phyloP scores from a whole-genome alignment of 2,329 filamentous ascomycete genomes.

The Ceratocystis variospora region DNA sequence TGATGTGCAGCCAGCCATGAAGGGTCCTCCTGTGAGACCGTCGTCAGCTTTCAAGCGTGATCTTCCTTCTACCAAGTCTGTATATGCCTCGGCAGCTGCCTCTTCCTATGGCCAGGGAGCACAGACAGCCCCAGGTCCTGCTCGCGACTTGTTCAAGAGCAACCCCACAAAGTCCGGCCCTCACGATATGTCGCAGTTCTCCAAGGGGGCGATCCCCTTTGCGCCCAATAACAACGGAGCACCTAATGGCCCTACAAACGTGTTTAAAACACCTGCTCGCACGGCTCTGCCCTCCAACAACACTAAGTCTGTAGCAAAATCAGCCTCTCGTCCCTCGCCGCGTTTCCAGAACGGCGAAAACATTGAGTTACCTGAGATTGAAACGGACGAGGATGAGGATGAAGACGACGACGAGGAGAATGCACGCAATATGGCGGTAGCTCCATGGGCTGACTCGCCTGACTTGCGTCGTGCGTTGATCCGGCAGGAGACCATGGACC shows the following conservation, averaged over 20 bases:
- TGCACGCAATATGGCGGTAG: constrained; percentile 13
- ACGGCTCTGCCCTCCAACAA: constrained; percentile 28
- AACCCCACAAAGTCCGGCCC: constrained; percentile 46
- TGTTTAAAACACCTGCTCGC: constrained; percentile 57
- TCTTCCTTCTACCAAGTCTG: constrained; percentile 22
- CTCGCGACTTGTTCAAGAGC: constrained; percentile 49
- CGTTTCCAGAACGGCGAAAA: constrained; percentile 78
- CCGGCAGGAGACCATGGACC: constrained; percentile 74
- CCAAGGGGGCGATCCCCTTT: constrained; percentile 81
- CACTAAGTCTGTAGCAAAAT: constrained; percentile 46
- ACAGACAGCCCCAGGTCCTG: constrained; percentile 35
- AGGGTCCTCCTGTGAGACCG: constrained; percentile 73
- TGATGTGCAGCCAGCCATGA: constrained; percentile 46
- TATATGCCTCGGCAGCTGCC: constrained; percentile 21
- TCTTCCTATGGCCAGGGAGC: constrained; percentile 44
- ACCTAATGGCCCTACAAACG: constrained; percentile 28
- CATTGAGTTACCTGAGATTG: constrained; percentile 87
- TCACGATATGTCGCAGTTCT: constrained; percentile 70
- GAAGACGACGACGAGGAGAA: constrained; percentile 42
- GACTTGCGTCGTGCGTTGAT: constrained; percentile 62
- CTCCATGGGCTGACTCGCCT: constrained; percentile 79
- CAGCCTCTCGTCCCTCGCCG: constrained; percentile 56
- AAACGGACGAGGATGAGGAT: constrained; percentile 85
- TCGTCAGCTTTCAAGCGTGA: constrained; percentile 56
- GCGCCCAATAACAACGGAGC: constrained; percentile 47